Base-by-base conservation (phyloP, 2,329 filamentous ascomycete genomes). In the Chaetomium sp. region DNA sequence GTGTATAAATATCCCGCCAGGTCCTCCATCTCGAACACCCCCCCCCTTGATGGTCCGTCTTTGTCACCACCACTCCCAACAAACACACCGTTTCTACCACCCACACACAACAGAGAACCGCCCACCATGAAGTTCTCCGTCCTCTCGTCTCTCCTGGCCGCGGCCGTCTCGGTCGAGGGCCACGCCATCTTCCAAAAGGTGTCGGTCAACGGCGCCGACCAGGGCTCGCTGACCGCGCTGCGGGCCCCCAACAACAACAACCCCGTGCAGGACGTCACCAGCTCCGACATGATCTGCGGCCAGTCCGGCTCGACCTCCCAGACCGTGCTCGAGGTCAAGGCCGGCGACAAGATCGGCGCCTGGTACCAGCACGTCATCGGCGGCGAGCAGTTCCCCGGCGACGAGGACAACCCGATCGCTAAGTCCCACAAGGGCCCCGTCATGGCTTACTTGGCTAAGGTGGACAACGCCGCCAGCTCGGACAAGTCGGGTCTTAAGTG, bases 331-430 rank as follows among this genome's bases (percentile, higher is more conserved):
- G 68, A 71, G 43, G 74, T 81, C 50, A 72, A 74, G 12, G 71
- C 75, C 2, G 79, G 79, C 10, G 79, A 80, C 64, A 71, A 73
- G 61, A 68, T 81, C 46, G 79, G 78, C 6, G 72, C 77, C 1
- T 75, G 71, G 66, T 81, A 75, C 71, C 76, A 77, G 43, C 79
- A 81, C 62, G 70, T 80, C 50, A 75, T 81, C 54, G 79, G 79
- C 52, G 79, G 79, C 48, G 70, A 74, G 6, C 77, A 81, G 65
- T 73, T 70, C 60, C 52, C 76, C 45, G 71, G 71, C 59, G 77
- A 79, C 69, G 67, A 69, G 2, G 78, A 79, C 66, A 74, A 80
- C 67, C 79, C 78, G 52, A 81, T 82, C 61, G 79, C 79, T 36
- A 68, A 72, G 54, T 76, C 74, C 10, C 79, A 82, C 69, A 79